Base-by-base conservation (phyloP, 139 green algal species). In the Deuterostichococcus epilithicus region DNA sequence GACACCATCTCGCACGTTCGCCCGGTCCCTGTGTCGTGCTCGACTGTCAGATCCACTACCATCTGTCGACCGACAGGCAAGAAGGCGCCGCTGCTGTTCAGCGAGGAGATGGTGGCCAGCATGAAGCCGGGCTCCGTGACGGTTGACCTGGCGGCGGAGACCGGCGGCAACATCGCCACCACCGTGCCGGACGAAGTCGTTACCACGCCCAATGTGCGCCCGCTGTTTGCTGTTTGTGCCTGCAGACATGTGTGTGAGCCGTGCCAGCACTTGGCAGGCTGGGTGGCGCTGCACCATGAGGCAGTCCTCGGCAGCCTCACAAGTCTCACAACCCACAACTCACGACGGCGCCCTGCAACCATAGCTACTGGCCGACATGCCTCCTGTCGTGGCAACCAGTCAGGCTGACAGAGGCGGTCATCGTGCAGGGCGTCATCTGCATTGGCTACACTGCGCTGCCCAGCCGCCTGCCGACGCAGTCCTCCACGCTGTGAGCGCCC, bases 401-500 rank as follows among this genome's bases (percentile, higher is more conserved):
- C 58, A 26, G 28, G 26, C 13, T 39, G 66, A 72, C 66, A 70
- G n/a, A 5, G 13, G 36, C 10, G 18, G 78, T 13, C 68, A 68
- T 28, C 35, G 58, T 65, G 65, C 84, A 91, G 76, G 85, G 83
- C 23, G 92, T 97, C 20, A 97, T 81, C 1, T 89, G 92, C 76
- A 81, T 98, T 5, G 94, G 94, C 36, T 97, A 92, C 88, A 96
- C 91, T n/a, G 90, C 97, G 77, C 81, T 98, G 78, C 94, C 94
- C 65, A 87, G 74, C 70, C 85, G 91, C 37, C 88, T 98, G 80
- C 81, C 94, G 30, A 87, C 87, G 23, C 90, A 97, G 87, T 84
- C 87, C 38, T 92, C 83, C 73, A 91, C 83, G 15, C 86, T 98
- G 70, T 97, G 90, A 85, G 52, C 28, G 8, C 10, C 52, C 52